Percentiles rank a stretch among this genome's conserved stretches.
Evolutionary conservation across 768 basidiomycete species (phyloP).

Genomic region (Lyophyllum semitale): DNA sequence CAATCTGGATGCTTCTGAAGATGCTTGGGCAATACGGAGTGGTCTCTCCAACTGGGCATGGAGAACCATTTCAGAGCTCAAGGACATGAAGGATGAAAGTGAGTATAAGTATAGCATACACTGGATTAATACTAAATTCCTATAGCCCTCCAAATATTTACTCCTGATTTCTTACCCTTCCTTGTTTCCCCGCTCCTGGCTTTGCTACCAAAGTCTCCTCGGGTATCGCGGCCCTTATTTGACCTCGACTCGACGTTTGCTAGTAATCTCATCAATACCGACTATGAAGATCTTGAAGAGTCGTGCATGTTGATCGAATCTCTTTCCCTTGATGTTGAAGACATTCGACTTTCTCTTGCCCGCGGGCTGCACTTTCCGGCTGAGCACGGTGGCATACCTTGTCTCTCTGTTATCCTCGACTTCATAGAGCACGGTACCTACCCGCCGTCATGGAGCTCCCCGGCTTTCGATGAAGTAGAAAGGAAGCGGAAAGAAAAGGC

Average conservation of each 20-base stretch:
- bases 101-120: slow-evolving; percentile 17
- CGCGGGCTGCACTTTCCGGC: slow-evolving; percentile 61
- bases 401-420: slow-evolving; percentile 63
- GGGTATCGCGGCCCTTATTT: slow-evolving; percentile 38
- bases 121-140: not conserved
- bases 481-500: slow-evolving; percentile 63
- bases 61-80: slow-evolving; percentile 72
- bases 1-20: slow-evolving; percentile 31
- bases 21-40: slow-evolving; percentile 67
- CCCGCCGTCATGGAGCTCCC: slow-evolving; percentile 61
- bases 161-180: slow-evolving; percentile 62
- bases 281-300: slow-evolving; percentile 75
- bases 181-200: slow-evolving; percentile 58
- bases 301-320: slow-evolving; percentile 77
- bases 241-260: slow-evolving; percentile 41
- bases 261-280: slow-evolving; percentile 54
- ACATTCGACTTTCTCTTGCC: slow-evolving; percentile 71
- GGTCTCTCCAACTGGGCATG: slow-evolving; percentile 77
- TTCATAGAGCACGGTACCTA: slow-evolving; percentile 78
- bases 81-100: slow-evolving; percentile 75
- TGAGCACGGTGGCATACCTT: slow-evolving; percentile 56
- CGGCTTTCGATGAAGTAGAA: slow-evolving; percentile 49
- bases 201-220: slow-evolving; percentile 57
- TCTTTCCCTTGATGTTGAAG: slow-evolving; percentile 75
- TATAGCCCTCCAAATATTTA: slow-evolving; percentile 59